Evolutionary conservation across 805 yeast species (phyloP).

Genomic region (Nakazawaea ernobii): DNA sequence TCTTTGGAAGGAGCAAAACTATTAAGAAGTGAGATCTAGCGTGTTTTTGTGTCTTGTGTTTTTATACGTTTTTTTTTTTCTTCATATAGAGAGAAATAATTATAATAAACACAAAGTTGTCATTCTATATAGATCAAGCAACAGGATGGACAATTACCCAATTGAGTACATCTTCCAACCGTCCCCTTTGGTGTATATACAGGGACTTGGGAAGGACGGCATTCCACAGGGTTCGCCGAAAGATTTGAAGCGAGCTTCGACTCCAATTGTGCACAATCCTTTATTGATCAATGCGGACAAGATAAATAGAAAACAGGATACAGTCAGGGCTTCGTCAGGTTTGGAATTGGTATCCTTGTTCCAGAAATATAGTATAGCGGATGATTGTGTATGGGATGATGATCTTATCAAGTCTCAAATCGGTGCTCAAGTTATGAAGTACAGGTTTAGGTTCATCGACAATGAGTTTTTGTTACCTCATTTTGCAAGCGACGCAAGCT

Average conservation of each 20-base stretch:
- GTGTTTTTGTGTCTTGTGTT: no score
- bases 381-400: constrained; percentile 13
- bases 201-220: constrained; percentile 31
- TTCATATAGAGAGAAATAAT: no score
- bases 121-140: not conserved
- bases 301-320: constrained; percentile 16
- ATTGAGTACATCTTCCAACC: constrained; percentile 25
- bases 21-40: no score
- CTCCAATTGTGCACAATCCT: constrained; percentile 6
- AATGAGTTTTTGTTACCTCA: constrained; percentile 19
- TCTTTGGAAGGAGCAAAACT: not conserved
- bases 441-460: constrained; percentile 26
- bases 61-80: no score
- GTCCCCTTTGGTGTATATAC: constrained; percentile 35
- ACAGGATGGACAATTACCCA: constrained; percentile 33
- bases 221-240: constrained; percentile 15
- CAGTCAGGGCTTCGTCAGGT: constrained; percentile 21
- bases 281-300: constrained; percentile 11
- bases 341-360: constrained; percentile 25
- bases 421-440: constrained; percentile 18
- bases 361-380: constrained; percentile 19
- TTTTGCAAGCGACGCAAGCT: not conserved
- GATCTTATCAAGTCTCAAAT: constrained; percentile 14
- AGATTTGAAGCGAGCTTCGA: constrained; percentile 5
- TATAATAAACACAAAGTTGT: no score